Conservation (phyloP, 1,284 basidiomycete species). For the Microbotryum lychnidis-dioicae region DNA sequence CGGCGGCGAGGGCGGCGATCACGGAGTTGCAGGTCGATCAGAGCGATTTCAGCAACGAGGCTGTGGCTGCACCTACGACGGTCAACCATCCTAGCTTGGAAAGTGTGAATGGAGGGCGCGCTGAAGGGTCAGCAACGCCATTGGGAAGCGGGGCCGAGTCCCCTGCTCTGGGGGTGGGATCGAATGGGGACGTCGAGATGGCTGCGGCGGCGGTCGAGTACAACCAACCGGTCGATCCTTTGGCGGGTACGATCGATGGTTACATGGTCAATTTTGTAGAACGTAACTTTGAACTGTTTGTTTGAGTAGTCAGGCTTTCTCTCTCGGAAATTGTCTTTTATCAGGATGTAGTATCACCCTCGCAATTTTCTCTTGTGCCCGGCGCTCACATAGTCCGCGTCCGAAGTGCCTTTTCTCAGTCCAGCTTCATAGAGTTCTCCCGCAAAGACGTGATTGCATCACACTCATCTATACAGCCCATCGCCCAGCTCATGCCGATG, state of each 20-base stretch:
- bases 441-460: no score
- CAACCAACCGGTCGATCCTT: slow-evolving; percentile 48
- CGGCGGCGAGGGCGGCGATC: slow-evolving; percentile 38
- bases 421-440: no score
- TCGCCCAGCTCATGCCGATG: no score
- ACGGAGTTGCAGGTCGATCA: slow-evolving; percentile 31
- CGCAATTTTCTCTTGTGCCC: no score
- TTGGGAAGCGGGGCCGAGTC: slow-evolving; percentile 9
- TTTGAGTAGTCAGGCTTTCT: not conserved
- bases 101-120: no score
- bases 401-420: no score
- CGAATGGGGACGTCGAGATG: not conserved
- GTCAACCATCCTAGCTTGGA: not conserved
- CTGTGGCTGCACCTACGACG: slow-evolving; percentile 31
- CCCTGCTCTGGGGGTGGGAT: not conserved
- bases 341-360: no score
- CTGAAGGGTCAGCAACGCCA: slow-evolving; percentile 1
- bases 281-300: slow-evolving; percentile 66
- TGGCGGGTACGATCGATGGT: slow-evolving; percentile 66
- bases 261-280: slow-evolving; percentile 77
- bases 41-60: slow-evolving; percentile 34
- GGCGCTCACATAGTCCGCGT: no score
- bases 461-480: no score
- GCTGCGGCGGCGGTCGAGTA: slow-evolving; percentile 37
- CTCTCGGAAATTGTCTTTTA: not conserved